These are phyloP conservation scores for Tetracladium marchalianum DNA, from an alignment of 495 filamentous ascomycete genomes.

Conservation along the genomic window DNA sequence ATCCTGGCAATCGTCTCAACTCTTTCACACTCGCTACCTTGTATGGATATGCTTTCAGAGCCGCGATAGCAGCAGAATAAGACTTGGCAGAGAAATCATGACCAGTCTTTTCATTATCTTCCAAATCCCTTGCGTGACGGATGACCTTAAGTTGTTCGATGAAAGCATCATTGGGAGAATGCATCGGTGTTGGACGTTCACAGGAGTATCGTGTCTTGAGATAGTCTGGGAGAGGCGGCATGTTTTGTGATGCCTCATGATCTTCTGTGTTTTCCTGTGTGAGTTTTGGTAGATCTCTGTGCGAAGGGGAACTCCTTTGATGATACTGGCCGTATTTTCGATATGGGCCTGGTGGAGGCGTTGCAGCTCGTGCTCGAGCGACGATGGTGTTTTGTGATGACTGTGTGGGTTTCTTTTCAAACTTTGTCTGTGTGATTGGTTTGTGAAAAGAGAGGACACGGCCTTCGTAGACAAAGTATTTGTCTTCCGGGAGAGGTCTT, in stretches of 20 bases:
- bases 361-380: constrained; percentile 18
- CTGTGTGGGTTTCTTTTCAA: constrained; percentile 5
- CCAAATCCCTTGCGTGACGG: constrained; percentile 56
- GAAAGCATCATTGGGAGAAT: constrained; percentile 67
- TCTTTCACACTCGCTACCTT: constrained; percentile 44
- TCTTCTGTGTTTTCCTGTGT: constrained; percentile 61
- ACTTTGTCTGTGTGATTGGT: no score
- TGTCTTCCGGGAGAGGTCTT: constrained; percentile 42
- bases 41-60: constrained; percentile 75
- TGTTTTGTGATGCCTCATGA: constrained; percentile 27
- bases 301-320: not conserved
- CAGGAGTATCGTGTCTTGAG: constrained; percentile 70
- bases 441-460: constrained; percentile 3
- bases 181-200: constrained; percentile 60
- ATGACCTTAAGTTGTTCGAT: constrained; percentile 69
- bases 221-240: constrained; percentile 60
- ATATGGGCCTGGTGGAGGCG: not conserved
- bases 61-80: constrained; percentile 79
- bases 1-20: constrained; percentile 66
- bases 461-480: constrained; percentile 61
- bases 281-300: constrained; percentile 22
- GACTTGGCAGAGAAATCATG: constrained; percentile 45
- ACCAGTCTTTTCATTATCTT: constrained; percentile 59
- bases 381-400: constrained; percentile 18
- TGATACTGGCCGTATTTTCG: constrained; percentile 6